Evolutionary conservation across 352 stramenopile species (phyloP), one percentile per base, ranked within the genome.

Genomic region (Globisporangium polare): DNA sequence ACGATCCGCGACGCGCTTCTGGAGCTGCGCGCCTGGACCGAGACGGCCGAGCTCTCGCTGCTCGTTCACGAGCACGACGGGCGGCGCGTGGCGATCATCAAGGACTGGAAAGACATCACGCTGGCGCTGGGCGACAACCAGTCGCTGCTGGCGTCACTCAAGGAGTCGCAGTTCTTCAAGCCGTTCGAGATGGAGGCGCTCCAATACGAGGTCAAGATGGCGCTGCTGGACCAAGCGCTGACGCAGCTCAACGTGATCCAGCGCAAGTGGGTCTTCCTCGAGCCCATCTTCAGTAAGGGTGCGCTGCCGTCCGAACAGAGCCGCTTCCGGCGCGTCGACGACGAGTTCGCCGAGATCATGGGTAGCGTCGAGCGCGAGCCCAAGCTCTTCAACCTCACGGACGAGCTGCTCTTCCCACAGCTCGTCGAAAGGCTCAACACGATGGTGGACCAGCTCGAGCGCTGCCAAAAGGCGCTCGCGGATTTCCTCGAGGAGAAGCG

Each of bases 141-240:
- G 67, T 97, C 83, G 17, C 75, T 98, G 13, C 68, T 99, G 5
- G 88, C 85, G 1, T 98, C 92, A 26, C 77, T 99, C 4, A 98
- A 98, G 53, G 95, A 98, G 61, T 98, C 91, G 20, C 91, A 95
- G 47, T 98, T 98, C 72, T 98, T 98, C 76, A 98, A 97, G 50
- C 77, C 90, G 4, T 99, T 99, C 65, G 90, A 96, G 59, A 87
- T 96, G 53, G 80, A 96, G 42, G 94, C 90, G 3, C 79, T 71
- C 41, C 80, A 93, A 41, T 97, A 98, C 67, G 91, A 98, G 64
- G 78, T 77, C 22, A 96, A 97, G 61, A 94, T 98, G 77, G 75
- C 76, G 8, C 58, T 89, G 13, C 66, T 98, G 0, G 89, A 97
- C 58, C 75, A 94, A 29, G 83, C 79, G 17, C 58, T 98, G 0